phyloP scores from a whole-genome alignment of 1,284 basidiomycete genomes.

The Microbotryomycetes sp. region DNA sequence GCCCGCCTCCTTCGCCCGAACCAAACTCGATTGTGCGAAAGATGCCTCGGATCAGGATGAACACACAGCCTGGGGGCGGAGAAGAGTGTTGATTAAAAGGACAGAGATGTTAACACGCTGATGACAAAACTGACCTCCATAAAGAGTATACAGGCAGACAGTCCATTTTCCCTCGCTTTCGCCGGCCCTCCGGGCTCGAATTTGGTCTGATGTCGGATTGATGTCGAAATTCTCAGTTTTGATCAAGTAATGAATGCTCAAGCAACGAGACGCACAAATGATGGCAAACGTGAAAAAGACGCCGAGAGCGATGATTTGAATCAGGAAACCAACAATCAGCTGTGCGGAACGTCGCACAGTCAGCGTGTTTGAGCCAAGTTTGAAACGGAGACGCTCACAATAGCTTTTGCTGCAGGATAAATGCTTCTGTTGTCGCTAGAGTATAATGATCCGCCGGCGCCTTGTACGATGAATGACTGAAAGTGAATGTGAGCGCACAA shows the following conservation, averaged over 20 bases:
- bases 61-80: not conserved
- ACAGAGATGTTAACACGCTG: not conserved
- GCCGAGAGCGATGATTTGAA: conserved; percentile 25
- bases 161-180: conserved; percentile 17
- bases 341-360: not conserved
- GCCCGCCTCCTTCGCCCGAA: conserved; percentile 5
- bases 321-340: conserved; percentile 25
- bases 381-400: not conserved
- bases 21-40: conserved; percentile 27
- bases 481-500: not conserved
- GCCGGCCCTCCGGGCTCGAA: conserved; percentile 10
- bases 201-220: conserved; percentile 9
- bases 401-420: conserved; percentile 22
- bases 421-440: conserved; percentile 12
- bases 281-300: conserved; percentile 19
- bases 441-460: conserved; percentile 26
- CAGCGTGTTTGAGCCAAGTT: not conserved
- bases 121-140: conserved; percentile 5
- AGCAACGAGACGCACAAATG: conserved; percentile 6
- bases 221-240: not conserved
- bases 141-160: conserved; percentile 22
- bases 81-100: not conserved
- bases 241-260: not conserved
- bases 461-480: conserved; percentile 24
- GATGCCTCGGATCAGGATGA: conserved; percentile 16